Conservation (phyloP, 352 stramenopile genomes). For the Globisporangium cylindrosporum region DNA sequence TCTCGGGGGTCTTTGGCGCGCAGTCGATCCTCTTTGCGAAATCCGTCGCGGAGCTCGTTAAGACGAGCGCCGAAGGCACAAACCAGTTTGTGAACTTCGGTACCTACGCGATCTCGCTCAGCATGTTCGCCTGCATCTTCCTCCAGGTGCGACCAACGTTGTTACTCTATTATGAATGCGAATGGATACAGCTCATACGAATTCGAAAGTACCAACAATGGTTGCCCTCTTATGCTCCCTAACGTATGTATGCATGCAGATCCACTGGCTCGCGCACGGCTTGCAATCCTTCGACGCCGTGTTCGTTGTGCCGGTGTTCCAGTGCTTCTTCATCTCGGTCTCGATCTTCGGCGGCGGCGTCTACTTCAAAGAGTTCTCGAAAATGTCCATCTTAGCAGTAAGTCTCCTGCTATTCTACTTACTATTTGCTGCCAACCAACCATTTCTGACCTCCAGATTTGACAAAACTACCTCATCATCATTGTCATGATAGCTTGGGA, state of each 20-base stretch:
- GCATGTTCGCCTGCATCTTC: constrained; percentile 81
- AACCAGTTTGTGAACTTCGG: constrained; percentile 70
- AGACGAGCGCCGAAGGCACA: constrained; percentile 67
- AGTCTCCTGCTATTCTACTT: neutral
- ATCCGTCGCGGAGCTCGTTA: constrained; percentile 77
- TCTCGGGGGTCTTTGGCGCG: constrained; percentile 74
- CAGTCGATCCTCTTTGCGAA: constrained; percentile 86
- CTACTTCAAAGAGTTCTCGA: constrained; percentile 86
- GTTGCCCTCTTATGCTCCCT: neutral
- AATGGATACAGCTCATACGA: neutral
- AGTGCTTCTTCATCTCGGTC: constrained; percentile 91
- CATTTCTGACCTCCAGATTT: neutral
- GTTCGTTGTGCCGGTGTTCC: constrained; percentile 83
- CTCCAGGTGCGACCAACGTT: constrained; percentile 45
- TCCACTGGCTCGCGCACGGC: constrained; percentile 83
- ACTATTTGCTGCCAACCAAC: no score
- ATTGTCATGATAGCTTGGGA: constrained; percentile 28
- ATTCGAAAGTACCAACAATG: neutral
- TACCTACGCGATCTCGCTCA: constrained; percentile 77
- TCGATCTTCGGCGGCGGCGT: constrained; percentile 85
- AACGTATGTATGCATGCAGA: constrained; percentile 23
- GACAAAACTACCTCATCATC: neutral
- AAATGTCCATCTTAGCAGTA: constrained; percentile 46
- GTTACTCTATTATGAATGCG: neutral
- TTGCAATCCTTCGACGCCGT: constrained; percentile 85